Percentiles rank a stretch among this genome's conserved stretches.
These are phyloP conservation scores for Elasticomyces elasticus DNA, from an alignment of 495 filamentous ascomycete genomes.

Conservation along the genomic window DNA sequence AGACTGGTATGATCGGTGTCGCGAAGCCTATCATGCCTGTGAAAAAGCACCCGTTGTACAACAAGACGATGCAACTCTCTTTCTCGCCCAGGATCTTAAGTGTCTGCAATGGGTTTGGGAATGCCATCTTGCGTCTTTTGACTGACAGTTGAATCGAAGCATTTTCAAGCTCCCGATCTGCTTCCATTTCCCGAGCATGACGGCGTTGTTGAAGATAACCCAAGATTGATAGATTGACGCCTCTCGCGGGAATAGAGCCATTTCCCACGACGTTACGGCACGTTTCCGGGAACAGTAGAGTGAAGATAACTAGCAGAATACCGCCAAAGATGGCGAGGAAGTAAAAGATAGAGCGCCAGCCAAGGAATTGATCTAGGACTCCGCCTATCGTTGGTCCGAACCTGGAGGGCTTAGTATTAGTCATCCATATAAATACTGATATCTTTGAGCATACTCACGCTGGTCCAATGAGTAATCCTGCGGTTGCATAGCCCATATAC, in stretches of 20 bases:
- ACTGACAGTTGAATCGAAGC: neutral
- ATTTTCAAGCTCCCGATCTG: conserved; percentile 3
- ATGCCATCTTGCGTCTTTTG: conserved; percentile 15
- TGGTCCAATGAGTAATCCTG: conserved; percentile 19
- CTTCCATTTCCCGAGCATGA: conserved; percentile 1
- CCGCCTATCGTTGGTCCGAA: conserved; percentile 44
- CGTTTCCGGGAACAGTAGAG: conserved; percentile 39
- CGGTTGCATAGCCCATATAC: conserved; percentile 28
- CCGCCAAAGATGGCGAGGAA: conserved; percentile 48
- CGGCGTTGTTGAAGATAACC: conserved; percentile 31
- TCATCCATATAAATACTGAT: neutral
- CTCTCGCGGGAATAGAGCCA: conserved; percentile 46
- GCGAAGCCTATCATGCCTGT: conserved; percentile 24
- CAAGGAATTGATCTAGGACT: conserved; percentile 51
- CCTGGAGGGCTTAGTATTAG: neutral
- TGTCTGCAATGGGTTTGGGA: conserved; percentile 28
- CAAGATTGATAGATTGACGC: conserved; percentile 43
- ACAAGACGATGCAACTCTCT: conserved; percentile 26
- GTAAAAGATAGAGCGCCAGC: conserved; percentile 67
- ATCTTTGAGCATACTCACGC: conserved; percentile 1
- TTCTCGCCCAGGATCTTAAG: conserved; percentile 26
- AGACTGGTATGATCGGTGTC: conserved; percentile 19
- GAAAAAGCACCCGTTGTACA: conserved; percentile 29
- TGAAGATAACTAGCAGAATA: conserved; percentile 28
- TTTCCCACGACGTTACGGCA: conserved; percentile 62